These are phyloP conservation scores for Kurtzmaniella fragi DNA, from an alignment of 805 yeast genomes.

Conservation along the genomic window DNA sequence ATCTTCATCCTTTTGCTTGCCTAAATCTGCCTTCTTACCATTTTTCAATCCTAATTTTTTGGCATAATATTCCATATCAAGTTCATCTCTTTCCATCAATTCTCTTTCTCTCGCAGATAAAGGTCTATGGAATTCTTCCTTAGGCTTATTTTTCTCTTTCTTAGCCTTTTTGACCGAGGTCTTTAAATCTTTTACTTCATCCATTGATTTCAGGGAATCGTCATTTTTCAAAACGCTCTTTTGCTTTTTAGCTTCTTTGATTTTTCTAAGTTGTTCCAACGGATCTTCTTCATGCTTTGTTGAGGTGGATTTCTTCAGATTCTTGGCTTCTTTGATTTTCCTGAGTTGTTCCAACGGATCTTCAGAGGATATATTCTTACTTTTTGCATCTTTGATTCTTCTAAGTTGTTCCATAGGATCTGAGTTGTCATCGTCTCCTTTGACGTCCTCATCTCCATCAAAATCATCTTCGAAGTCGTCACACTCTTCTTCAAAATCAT, in stretches of 20 bases:
- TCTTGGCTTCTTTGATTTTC: constrained; percentile 21
- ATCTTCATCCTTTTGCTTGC: constrained; percentile 61
- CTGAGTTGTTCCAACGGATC: constrained; percentile 10
- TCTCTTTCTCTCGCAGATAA: constrained; percentile 43
- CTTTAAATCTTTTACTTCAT: constrained; percentile 14
- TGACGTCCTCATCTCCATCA: constrained; percentile 3
- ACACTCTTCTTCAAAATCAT: constrained; percentile 10
- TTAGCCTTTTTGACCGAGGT: constrained; percentile 11
- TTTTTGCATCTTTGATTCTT: constrained; percentile 9
- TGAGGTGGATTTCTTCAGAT: constrained; percentile 14
- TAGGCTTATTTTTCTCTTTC: neutral
- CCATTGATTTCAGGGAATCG: constrained; percentile 14
- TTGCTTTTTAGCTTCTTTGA: constrained; percentile 15
- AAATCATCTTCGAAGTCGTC: constrained; percentile 6
- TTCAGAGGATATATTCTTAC: neutral
- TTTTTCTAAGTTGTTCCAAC: constrained; percentile 18
- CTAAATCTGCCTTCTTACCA: constrained; percentile 42
- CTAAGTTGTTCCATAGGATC: constrained; percentile 19
- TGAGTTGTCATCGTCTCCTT: constrained; percentile 7
- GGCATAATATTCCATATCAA: constrained; percentile 78
- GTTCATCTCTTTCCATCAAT: constrained; percentile 57
- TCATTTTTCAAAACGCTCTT: constrained; percentile 10
- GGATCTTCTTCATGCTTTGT: constrained; percentile 22
- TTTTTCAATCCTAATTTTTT: constrained; percentile 68
- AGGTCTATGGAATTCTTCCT: constrained; percentile 3